Evolutionary conservation across 768 basidiomycete species (phyloP).

Genomic region (Xerocomus potaroensis): DNA sequence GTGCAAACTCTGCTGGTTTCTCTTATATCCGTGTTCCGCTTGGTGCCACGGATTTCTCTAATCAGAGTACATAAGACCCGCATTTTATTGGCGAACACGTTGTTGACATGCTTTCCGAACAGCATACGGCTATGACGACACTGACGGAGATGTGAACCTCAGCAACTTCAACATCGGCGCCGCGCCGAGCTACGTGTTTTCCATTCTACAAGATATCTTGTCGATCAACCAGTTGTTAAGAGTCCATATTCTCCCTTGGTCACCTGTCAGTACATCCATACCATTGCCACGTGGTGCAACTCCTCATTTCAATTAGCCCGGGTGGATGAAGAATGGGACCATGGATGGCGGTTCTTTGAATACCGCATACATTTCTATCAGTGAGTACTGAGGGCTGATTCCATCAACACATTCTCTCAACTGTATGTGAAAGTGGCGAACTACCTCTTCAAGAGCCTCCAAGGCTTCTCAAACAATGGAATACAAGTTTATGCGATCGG

Average conservation of each 20-base stretch:
- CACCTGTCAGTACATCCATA: conserved; percentile 47
- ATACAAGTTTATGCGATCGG: conserved; percentile 59
- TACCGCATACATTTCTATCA: conserved; percentile 42
- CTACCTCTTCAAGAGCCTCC: conserved; percentile 68
- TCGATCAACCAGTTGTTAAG: conserved; percentile 49
- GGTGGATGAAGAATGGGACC: conserved; percentile 71
- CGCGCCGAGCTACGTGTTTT: conserved; percentile 60
- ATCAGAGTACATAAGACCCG: conserved; percentile 36
- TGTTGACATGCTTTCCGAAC: conserved; percentile 1
- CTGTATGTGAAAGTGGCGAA: conserved; percentile 48
- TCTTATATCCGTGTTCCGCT: conserved; percentile 67
- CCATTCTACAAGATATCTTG: conserved; percentile 59
- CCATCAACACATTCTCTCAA: background rate
- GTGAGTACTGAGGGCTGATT: conserved; percentile 34
- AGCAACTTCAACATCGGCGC: conserved; percentile 51
- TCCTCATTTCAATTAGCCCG: conserved; percentile 44
- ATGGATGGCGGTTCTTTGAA: conserved; percentile 65
- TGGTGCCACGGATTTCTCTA: conserved; percentile 73
- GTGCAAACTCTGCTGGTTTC: conserved; percentile 58
- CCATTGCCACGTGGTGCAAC: background rate
- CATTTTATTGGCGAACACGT: background rate
- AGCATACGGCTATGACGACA: conserved; percentile 67
- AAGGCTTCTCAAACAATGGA: conserved; percentile 62
- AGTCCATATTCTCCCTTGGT: conserved; percentile 68
- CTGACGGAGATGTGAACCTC: conserved; percentile 57